Evolutionary conservation across 179 eudicot genomes (phyloP).

Genomic region (Heliamphora ciliata): DNA sequence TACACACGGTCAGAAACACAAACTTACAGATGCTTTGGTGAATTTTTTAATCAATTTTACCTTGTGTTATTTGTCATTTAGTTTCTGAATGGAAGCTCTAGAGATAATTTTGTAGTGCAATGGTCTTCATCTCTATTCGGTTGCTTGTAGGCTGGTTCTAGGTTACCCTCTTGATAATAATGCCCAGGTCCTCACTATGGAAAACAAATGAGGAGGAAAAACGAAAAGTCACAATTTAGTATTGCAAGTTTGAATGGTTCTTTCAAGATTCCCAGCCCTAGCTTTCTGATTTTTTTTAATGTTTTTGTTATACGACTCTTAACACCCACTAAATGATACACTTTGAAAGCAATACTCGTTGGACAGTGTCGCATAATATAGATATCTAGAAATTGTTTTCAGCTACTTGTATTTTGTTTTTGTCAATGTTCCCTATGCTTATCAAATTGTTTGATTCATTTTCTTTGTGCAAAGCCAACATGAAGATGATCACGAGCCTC

Average conservation of each 20-base stretch:
- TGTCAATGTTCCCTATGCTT: not conserved
- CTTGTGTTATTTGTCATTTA: too few relatives aligned
- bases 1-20: not conserved
- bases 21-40: not conserved
- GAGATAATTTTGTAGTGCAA: not conserved
- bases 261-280: not conserved
- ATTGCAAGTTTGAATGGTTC: not conserved
- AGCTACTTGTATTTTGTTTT: too few relatives aligned
- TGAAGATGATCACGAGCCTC: slow-evolving; percentile 42
- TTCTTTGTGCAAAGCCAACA: slow-evolving; percentile 37
- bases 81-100: not conserved
- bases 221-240: not conserved
- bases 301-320: not conserved
- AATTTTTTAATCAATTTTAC: not conserved
- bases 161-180: not conserved
- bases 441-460: slow-evolving; percentile 14
- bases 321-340: not conserved
- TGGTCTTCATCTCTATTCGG: not conserved
- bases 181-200: not conserved
- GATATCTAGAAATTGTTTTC: too few relatives aligned
- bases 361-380: not conserved
- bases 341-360: not conserved
- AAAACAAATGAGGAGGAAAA: not conserved
- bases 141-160: not conserved
- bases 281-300: not conserved